Percentiles rank a stretch among this genome's conserved stretches.
Evolutionary conservation across 106 monocot species (phyloP).

Genomic region (Alisma plantagoaquatica): DNA sequence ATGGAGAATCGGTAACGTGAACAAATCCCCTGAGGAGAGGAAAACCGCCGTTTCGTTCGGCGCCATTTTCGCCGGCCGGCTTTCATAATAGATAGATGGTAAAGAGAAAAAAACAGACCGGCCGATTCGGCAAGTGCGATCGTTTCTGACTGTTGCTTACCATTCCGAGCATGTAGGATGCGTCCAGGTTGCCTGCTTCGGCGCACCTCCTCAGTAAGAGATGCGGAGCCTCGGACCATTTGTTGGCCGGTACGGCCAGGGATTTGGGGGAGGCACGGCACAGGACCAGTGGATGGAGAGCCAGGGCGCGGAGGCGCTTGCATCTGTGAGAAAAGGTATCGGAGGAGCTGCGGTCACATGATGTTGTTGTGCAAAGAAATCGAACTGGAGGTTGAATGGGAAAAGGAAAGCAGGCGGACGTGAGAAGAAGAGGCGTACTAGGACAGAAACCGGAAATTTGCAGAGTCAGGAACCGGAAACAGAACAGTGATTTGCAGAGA

Average conservation of each 20-base stretch:
- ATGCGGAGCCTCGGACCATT: slow-evolving; percentile 34
- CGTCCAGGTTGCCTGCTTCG: slow-evolving; percentile 40
- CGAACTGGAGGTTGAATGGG: not conserved
- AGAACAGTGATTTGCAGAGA: not conserved
- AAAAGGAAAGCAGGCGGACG: not conserved
- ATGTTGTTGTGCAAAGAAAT: not conserved
- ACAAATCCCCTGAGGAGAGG: too few relatives aligned
- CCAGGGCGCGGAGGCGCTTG: slow-evolving; percentile 29
- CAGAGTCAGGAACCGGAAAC: not conserved
- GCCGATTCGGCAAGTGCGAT: not conserved
- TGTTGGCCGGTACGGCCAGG: slow-evolving; percentile 15
- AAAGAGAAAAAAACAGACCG: not conserved
- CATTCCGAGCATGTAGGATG: slow-evolving; percentile 38
- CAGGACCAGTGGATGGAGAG: slow-evolving; percentile 18
- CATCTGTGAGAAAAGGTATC: too few relatives aligned
- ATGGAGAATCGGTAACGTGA: not conserved
- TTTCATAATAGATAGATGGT: not conserved
- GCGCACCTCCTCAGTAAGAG: slow-evolving; percentile 35
- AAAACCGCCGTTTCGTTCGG: too few relatives aligned
- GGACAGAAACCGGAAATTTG: not conserved
- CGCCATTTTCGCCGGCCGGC: not conserved
- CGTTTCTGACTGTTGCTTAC: slow-evolving; percentile 13
- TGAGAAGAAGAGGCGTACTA: not conserved
- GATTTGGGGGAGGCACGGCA: slow-evolving; percentile 18
- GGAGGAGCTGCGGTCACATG: too few relatives aligned